Evolutionary conservation across 2,329 filamentous ascomycete species (phyloP), one percentile per base, ranked within the genome.

Genomic region (Colletotrichum higginsianum): DNA sequence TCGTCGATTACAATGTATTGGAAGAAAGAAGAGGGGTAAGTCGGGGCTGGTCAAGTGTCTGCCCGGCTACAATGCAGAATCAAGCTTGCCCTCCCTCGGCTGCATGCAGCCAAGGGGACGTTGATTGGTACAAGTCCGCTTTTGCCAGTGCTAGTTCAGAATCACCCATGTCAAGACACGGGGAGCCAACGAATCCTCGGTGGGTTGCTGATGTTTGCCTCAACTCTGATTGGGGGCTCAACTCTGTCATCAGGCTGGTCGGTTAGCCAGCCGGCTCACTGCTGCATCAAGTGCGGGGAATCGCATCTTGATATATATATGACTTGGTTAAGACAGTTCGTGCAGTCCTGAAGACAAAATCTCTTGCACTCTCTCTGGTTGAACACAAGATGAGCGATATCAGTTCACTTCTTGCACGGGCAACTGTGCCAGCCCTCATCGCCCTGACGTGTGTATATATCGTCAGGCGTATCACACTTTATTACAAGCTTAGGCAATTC

Each of bases 401-500:
- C 1, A n/a, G 18, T 8, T 38, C 38, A 0, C 4, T 58, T 4
- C 44, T 26, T 1, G 23, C 13, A 15, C n/a, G 13, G 23, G 49
- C 42, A 11, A 21, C 44, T 2, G 13, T 38, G 38, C 49, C 42
- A n/a, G 38, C 23, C 12, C 23, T 62, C 26, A 18, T 40, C n/a
- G 23, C 30, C 2, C 8, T 62, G 8, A 4, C 49, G 1, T 57
- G 50, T 30, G 18, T 61, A 16, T 71, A 35, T 38, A n/a, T 46
- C 13, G 21, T 67, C 21, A 11, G 49, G 18, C 49, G 67, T 4
- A 13, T 64, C 2, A 4, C 61, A 58, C 9, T 55, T 2, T 66
- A 62, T 13, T 13, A 58, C 11, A 75, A 73, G 49, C 49, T 79
- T 38, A 71, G 77, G 4, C 61, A 66, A 4, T 76, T 80, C 46